phyloP scores from a whole-genome alignment of 164 flowering plant species.

The Nelumbo lutea region DNA sequence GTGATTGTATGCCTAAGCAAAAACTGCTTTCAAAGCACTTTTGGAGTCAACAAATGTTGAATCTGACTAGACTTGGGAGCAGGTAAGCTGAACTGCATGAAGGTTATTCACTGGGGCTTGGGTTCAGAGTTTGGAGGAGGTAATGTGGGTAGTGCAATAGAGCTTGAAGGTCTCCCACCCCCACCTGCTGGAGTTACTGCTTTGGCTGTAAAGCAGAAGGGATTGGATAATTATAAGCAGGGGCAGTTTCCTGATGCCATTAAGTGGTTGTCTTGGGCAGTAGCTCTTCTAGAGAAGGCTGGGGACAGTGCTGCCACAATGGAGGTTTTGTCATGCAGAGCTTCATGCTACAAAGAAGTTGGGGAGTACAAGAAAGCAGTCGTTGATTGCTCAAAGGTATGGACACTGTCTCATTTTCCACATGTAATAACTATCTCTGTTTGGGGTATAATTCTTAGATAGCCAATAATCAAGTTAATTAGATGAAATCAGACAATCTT shows the following conservation, averaged over 20 bases:
- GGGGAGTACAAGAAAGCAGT: conserved; percentile 65
- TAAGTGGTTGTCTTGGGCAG: conserved; percentile 97
- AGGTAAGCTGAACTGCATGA: too few species aligned
- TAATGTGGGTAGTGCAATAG: conserved; percentile 59
- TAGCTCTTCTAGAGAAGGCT: conserved; percentile 64
- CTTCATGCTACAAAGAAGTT: too few species aligned
- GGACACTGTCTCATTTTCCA: conserved; percentile 1
- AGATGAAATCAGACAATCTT: too few species aligned
- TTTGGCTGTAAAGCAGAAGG: conserved; percentile 71
- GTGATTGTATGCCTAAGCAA: too few species aligned
- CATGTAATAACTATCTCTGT: too few species aligned
- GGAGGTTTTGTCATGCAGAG: too few species aligned
- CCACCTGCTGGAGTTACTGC: conserved; percentile 85
- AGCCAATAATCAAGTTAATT: too few species aligned
- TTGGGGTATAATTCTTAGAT: too few species aligned
- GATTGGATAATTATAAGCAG: conserved; percentile 76
- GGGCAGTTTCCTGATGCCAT: conserved; percentile 97
- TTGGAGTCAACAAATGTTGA: too few species aligned
- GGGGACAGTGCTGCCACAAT: conserved; percentile 38
- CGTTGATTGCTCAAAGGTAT: conserved; percentile 93
- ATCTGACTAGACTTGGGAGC: too few species aligned
- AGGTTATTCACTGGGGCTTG: conserved; percentile 58
- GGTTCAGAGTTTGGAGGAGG: conserved; percentile 48
- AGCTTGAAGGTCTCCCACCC: conserved; percentile 92
- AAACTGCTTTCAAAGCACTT: too few species aligned